Evolutionary conservation across 1,284 basidiomycete species (phyloP), one percentile per base, ranked within the genome.

Genomic region (Ustilago vetiveriae): DNA sequence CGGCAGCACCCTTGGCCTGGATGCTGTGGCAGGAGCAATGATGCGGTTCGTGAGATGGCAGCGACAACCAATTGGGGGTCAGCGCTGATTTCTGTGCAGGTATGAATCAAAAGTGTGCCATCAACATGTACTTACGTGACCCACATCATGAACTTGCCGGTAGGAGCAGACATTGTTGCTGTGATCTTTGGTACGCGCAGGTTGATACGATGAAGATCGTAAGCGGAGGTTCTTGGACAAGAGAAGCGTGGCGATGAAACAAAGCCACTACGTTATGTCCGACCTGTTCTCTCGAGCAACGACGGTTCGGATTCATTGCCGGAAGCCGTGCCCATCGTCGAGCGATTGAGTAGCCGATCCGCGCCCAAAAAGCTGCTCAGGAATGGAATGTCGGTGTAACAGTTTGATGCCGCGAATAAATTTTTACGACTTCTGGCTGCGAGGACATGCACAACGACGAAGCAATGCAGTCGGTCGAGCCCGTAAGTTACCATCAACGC

Each of bases 71-170:
- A n/a, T n/a, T n/a, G n/a, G n/a, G n/a, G n/a, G n/a, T n/a, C n/a
- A n/a, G n/a, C n/a, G n/a, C n/a, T n/a, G n/a, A n/a, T n/a, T n/a
- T n/a, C n/a, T n/a, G n/a, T n/a, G n/a, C n/a, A n/a, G n/a, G n/a
- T n/a, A n/a, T n/a, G n/a, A n/a, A n/a, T n/a, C n/a, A n/a, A n/a
- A n/a, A n/a, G n/a, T n/a, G n/a, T n/a, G n/a, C n/a, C n/a, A n/a
- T n/a, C n/a, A n/a, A n/a, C n/a, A n/a, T 29, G 7, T 29, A 68
- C 65, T 36, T 58, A 68, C 58, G 65, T 68, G 53, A 56, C 65
- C 36, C 45, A 60, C 21, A 68, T 33, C 40, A 56, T 62, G 50
- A 54, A 68, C 45, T 68, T 68, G 41, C 65, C 58, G 32, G 65
- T 62, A 17, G 65, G 65, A 44, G 50, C 58, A 32, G 65, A 53